These are phyloP conservation scores for Trichoderma oligosporum DNA, from an alignment of 2,329 filamentous ascomycete species.

Conservation along the genomic window DNA sequence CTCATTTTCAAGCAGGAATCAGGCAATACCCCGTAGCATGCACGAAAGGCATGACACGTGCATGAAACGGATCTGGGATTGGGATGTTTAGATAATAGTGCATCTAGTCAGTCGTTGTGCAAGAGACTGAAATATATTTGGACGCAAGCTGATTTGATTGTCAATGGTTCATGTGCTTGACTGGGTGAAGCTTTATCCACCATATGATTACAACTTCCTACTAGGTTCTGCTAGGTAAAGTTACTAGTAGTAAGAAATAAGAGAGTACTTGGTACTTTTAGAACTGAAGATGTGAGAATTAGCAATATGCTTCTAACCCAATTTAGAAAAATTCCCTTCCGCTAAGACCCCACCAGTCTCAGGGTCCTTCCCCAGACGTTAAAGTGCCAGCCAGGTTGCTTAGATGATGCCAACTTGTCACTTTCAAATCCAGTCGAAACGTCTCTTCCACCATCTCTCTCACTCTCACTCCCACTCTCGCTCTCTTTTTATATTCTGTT, in stretches of 20 bases:
- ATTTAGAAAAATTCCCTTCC: constrained; percentile 2
- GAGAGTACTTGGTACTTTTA: no score
- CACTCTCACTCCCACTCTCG: background rate
- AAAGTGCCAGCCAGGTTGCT: constrained; percentile 11
- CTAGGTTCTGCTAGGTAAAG: no score
- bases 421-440: constrained; percentile 1
- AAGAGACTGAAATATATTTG: constrained; percentile 24
- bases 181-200: no score
- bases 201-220: no score
- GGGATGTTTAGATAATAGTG: constrained; percentile 25
- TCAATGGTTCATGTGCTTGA: background rate
- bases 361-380: constrained; percentile 20
- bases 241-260: no score
- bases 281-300: no score
- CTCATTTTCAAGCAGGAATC: constrained; percentile 14
- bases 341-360: constrained; percentile 15
- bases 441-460: background rate
- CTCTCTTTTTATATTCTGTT: background rate
- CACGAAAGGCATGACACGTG: constrained; percentile 20
- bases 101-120: constrained; percentile 26
- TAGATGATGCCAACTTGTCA: constrained; percentile 21
- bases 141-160: constrained; percentile 7
- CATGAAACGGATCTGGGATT: constrained; percentile 17
- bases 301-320: background rate
- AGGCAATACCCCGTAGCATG: constrained; percentile 25